Percentiles rank a stretch among this genome's conserved stretches.
Evolutionary conservation across 2,329 filamentous ascomycete genomes (phyloP).

Genomic region (Cytospora chrysosperma): DNA sequence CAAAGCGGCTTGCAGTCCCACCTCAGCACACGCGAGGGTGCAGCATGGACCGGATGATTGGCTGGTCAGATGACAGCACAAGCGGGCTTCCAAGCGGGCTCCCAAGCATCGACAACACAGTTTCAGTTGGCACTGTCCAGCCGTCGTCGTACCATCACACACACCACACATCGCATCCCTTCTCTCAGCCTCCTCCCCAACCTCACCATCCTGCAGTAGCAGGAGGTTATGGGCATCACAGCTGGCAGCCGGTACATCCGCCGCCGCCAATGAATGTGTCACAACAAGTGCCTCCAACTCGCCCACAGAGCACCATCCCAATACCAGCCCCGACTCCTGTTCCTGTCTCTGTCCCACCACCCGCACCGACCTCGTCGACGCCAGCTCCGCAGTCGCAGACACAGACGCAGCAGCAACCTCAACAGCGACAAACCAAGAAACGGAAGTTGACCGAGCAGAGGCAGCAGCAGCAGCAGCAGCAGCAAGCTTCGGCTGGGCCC

Average conservation of each 20-base stretch:
- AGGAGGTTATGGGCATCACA: conserved; percentile 25
- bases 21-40: conserved; percentile 19
- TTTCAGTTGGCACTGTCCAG: conserved; percentile 25
- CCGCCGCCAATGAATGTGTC: conserved; percentile 23
- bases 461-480: conserved; percentile 28
- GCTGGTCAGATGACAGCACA: conserved; percentile 23
- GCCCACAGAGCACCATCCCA: conserved; percentile 21
- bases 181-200: conserved; percentile 23
- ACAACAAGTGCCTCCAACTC: conserved; percentile 26
- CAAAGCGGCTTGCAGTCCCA: conserved; percentile 20
- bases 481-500: conserved; percentile 24
- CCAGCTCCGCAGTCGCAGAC: conserved; percentile 14
- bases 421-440: conserved; percentile 24
- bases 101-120: conserved; percentile 25
- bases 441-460: conserved; percentile 23
- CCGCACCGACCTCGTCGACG: conserved; percentile 19
- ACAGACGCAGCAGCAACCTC: conserved; percentile 15
- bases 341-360: conserved; percentile 19
- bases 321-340: conserved; percentile 22
- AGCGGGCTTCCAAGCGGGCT: conserved; percentile 15
- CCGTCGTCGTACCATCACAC: conserved; percentile 22
- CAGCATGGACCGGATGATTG: conserved; percentile 25
- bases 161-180: conserved; percentile 21
- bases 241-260: conserved; percentile 28
- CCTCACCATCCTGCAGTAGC: conserved; percentile 24